Evolutionary conservation across 2,329 filamentous ascomycete species (phyloP), one percentile per base, ranked within the genome.

Genomic region (Ophiostoma sp.): DNA sequence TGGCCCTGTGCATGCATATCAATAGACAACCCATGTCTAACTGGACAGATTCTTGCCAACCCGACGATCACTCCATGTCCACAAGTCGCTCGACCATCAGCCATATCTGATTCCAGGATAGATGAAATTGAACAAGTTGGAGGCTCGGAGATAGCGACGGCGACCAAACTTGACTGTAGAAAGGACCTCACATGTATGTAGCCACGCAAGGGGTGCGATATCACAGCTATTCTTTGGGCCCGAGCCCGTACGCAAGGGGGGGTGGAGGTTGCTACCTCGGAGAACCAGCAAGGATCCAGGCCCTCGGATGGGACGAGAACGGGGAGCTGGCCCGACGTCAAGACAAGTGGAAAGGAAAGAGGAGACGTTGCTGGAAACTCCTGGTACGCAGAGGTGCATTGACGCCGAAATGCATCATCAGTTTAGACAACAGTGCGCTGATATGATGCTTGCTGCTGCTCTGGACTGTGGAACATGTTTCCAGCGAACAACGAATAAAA

Each of bases 1-100:
- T 42, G 60, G 42, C 40, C 60, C 40, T n/a, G 38, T 63, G 60
- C 60, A 44, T 63, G 60, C 60, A 63, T 63, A 42, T 41, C 16
- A 9, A 41, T 42, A 42, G 8, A 63, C 38, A 42, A 40, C n/a
- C 41, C 58, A 63, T 41, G 14, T 16, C 36, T 36, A 38, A 62
- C 58, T 62, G 58, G 58, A 42, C 40, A 18, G 6, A 18, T 63
- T 18, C n/a, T 27, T 27, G 27, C 27, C 27, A 27, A 27, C 27
- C 27, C 27, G 27, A 27, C 27, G 27, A 27, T 27, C 27, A 27
- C 27, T 27, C 27, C 27, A 27, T 27, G 27, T 27, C 27, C 27
- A 27, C 27, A 27, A 27, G 27, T 27, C 27, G 27, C 27, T 27
- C 27, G 27, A 27, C 27, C 27, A 2, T 27, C 27, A 27, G 27